A percentile compares a stretch with the other conserved stretches of the same genome.
Evolutionary conservation across 257 asterid species (phyloP).

Genomic region (Solanum lycopersicoides): DNA sequence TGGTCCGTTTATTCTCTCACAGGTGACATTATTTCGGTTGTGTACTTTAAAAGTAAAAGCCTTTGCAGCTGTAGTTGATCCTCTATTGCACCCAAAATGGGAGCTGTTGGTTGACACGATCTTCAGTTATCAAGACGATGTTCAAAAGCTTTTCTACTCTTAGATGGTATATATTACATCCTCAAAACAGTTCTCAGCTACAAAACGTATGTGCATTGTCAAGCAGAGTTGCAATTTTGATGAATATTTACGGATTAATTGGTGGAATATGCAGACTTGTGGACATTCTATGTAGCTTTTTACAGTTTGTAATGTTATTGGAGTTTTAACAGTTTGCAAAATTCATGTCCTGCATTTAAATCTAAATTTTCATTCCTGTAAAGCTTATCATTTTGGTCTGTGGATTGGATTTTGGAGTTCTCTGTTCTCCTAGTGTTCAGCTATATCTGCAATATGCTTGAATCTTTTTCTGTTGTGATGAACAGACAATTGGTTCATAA

Average conservation of each 20-base stretch:
- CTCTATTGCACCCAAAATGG: background rate
- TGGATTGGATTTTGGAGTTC: background rate
- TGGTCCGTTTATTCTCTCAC: background rate
- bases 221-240: background rate
- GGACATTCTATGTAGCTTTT: background rate
- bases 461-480: background rate
- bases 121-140: background rate
- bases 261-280: background rate
- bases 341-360: background rate
- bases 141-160: background rate
- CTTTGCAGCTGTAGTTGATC: background rate
- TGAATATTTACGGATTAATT: background rate
- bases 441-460: background rate
- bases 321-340: background rate
- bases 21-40: background rate
- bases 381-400: background rate
- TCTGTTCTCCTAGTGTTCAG: background rate
- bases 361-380: background rate
- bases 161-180: background rate
- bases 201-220: background rate
- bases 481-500: background rate
- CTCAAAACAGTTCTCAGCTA: background rate
- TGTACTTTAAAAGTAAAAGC: background rate
- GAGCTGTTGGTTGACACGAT: background rate
- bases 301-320: background rate